These are phyloP conservation scores for Termitomyces sp. DNA, from an alignment of 768 basidiomycete species.

Conservation along the genomic window DNA sequence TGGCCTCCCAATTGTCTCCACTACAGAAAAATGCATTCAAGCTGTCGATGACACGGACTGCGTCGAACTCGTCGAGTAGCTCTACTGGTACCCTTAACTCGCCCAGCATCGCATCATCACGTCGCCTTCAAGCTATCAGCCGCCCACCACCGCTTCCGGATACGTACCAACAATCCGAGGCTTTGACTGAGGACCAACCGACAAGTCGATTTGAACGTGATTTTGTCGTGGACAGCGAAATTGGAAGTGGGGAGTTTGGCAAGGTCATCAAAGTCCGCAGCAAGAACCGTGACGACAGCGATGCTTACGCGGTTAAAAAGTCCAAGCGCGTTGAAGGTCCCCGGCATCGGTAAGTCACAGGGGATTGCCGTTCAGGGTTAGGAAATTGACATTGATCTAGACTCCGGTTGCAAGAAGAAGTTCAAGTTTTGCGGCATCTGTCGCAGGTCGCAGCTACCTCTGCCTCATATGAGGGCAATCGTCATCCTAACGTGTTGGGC, in stretches of 20 bases:
- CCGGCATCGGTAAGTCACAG: slow-evolving; percentile 74
- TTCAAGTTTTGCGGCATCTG: slow-evolving; percentile 85
- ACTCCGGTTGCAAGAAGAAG: slow-evolving; percentile 89
- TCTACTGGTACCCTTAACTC: slow-evolving; percentile 46
- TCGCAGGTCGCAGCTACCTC: slow-evolving; percentile 30
- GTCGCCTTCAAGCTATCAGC: slow-evolving; percentile 23
- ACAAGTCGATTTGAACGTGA: slow-evolving; percentile 72
- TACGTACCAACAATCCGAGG: slow-evolving; percentile 35
- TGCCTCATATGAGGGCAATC: slow-evolving; percentile 34
- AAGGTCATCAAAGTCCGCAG: slow-evolving; percentile 82
- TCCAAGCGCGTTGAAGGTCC: slow-evolving; percentile 90
- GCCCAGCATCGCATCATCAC: slow-evolving; percentile 34
- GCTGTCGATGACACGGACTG: slow-evolving; percentile 44
- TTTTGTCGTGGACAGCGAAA: slow-evolving; percentile 74
- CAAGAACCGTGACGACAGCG: slow-evolving; percentile 53
- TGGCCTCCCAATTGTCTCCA: slow-evolving; percentile 48
- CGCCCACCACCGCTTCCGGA: slow-evolving; percentile 18
- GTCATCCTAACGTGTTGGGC: slow-evolving; percentile 80
- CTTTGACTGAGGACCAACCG: slow-evolving; percentile 47
- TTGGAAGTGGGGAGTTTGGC: slow-evolving; percentile 93
- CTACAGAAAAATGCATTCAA: slow-evolving; percentile 36
- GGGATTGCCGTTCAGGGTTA: slow-evolving; percentile 10
- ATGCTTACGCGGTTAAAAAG: slow-evolving; percentile 87
- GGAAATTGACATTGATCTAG: slow-evolving; percentile 39
- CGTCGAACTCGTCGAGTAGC: slow-evolving; percentile 59